Evolutionary conservation across 345 rosid species (phyloP).

Genomic region (Heritiera fomes): DNA sequence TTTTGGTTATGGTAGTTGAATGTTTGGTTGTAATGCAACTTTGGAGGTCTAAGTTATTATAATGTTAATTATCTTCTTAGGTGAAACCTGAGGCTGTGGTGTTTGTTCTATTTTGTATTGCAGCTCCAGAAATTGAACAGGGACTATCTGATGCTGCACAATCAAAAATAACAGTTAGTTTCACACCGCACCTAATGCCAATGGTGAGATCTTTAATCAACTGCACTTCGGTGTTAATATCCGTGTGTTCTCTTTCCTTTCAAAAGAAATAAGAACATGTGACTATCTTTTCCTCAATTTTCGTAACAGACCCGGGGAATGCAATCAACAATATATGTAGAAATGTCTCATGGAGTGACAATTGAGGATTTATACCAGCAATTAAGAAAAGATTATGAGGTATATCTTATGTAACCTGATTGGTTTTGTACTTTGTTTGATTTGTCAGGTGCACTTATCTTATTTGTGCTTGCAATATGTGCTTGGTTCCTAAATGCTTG

Average conservation of each 20-base stretch:
- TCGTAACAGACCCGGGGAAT: constrained; percentile 80
- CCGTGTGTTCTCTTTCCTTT: constrained; percentile 13
- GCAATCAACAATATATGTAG: constrained; percentile 91
- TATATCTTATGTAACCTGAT: constrained; percentile 21
- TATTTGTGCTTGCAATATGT: not conserved
- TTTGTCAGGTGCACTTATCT: not conserved
- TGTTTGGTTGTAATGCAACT: not conserved
- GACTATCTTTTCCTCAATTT: constrained; percentile 16
- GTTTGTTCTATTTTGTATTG: constrained; percentile 30
- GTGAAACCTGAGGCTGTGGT: constrained; percentile 8
- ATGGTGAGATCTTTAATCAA: constrained; percentile 54
- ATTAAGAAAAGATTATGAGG: constrained; percentile 62
- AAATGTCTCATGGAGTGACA: constrained; percentile 70
- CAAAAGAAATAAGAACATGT: constrained; percentile 1
- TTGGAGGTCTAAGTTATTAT: not conserved
- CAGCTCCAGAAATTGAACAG: constrained; percentile 98
- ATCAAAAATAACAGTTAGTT: constrained; percentile 82
- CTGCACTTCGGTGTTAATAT: constrained; percentile 10
- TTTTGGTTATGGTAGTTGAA: not conserved
- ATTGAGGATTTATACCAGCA: constrained; percentile 63
- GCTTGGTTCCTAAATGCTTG: not conserved
- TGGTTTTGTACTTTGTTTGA: constrained; percentile 2
- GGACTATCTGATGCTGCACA: constrained; percentile 74
- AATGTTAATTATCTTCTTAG: not conserved
- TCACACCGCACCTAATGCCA: constrained; percentile 98